Evolutionary conservation across 768 basidiomycete species (phyloP).

Genomic region (Leccinum sublutescens): DNA sequence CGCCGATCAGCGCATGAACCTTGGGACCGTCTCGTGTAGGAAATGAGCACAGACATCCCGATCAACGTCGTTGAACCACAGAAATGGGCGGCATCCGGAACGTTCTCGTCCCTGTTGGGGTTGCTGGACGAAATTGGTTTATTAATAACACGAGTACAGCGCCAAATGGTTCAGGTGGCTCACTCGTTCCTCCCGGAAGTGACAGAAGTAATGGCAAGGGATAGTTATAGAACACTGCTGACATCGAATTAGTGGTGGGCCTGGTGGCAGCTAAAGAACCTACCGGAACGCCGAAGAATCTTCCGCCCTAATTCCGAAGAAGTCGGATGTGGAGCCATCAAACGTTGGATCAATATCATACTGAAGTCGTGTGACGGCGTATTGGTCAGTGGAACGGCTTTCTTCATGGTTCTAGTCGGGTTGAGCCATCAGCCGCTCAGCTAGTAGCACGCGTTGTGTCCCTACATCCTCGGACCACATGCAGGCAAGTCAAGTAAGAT

Average conservation of each 20-base stretch:
- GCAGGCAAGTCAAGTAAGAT: background rate
- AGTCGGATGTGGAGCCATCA: background rate
- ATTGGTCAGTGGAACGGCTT: background rate
- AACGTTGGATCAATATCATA: background rate
- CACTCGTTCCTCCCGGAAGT: background rate
- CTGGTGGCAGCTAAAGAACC: background rate
- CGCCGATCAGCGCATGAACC: background rate
- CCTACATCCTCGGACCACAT: too few relatives aligned
- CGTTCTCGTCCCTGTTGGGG: background rate
- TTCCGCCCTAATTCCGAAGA: background rate
- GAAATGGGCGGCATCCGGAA: slow-evolving; percentile 14
- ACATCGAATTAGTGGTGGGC: background rate
- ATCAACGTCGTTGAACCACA: background rate
- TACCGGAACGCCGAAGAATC: background rate
- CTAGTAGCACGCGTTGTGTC: background rate
- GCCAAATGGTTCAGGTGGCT: background rate
- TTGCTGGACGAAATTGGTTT: background rate
- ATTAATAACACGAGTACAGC: background rate
- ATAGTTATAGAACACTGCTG: background rate
- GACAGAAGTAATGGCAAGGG: background rate
- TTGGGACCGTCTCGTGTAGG: slow-evolving; percentile 5
- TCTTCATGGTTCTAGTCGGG: background rate
- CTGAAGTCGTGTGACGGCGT: background rate
- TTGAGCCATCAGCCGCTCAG: background rate
- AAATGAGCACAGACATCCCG: background rate